A percentile compares a stretch with the other conserved stretches of the same genome.
Evolutionary conservation across 257 asterid genomes (phyloP).

Genomic region (Salvia miltiorrhiza): DNA sequence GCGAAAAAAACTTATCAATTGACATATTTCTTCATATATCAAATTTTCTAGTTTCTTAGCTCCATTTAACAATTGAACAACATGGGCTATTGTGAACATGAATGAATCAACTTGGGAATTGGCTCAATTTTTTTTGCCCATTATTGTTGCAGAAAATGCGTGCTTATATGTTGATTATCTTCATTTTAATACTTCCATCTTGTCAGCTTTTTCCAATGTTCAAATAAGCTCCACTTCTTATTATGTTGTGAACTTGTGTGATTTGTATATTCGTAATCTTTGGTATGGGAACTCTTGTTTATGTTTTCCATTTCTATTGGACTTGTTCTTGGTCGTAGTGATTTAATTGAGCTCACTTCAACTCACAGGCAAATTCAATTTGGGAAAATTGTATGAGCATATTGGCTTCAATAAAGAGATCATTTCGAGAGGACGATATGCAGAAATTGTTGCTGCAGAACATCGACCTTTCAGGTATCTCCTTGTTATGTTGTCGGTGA

Average conservation of each 20-base stretch:
- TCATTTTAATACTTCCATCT: not conserved
- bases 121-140: not conserved
- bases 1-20: not conserved
- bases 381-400: constrained; percentile 73
- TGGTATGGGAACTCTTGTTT: not conserved
- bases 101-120: not conserved
- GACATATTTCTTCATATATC: not conserved
- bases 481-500: not conserved
- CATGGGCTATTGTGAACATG: not conserved
- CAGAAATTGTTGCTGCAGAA: constrained; percentile 84
- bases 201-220: not conserved
- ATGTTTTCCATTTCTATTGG: not conserved
- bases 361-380: constrained; percentile 72
- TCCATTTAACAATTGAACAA: not conserved
- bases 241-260: not conserved
- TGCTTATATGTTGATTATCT: not conserved
- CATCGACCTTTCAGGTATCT: constrained; percentile 88
- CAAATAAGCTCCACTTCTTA: not conserved
- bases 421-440: constrained; percentile 83
- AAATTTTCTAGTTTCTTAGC: not conserved
- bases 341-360: not conserved
- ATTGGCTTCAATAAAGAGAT: constrained; percentile 90
- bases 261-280: not conserved
- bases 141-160: not conserved
- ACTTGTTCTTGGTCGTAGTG: not conserved